Evolutionary conservation across 2,329 filamentous ascomycete species (phyloP).

Genomic region (Didymella pomorum): DNA sequence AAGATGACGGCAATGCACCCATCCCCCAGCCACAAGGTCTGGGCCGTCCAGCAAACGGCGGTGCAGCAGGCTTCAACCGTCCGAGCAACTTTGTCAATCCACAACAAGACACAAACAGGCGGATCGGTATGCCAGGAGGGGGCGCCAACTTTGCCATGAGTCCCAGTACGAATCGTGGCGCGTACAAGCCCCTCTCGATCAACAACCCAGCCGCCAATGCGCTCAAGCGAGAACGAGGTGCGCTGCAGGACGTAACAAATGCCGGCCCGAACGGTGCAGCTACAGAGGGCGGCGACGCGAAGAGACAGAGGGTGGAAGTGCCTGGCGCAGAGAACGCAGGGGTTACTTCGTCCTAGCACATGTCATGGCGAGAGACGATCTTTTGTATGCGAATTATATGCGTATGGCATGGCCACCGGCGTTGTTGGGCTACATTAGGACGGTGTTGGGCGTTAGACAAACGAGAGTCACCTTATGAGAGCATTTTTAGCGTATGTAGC

Average conservation of each 20-base stretch:
- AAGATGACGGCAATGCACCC: slow-evolving; percentile 40
- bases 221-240: slow-evolving; percentile 44
- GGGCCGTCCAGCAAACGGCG: slow-evolving; percentile 22
- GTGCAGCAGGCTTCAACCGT: slow-evolving; percentile 25
- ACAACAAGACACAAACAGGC: slow-evolving; percentile 55
- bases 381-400: not conserved
- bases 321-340: slow-evolving; percentile 34
- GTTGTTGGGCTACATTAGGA: slow-evolving; percentile 9
- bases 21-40: slow-evolving; percentile 24
- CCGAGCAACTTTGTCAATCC: slow-evolving; percentile 58
- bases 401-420: slow-evolving; percentile 3
- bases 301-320: slow-evolving; percentile 52
- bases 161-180: slow-evolving; percentile 54
- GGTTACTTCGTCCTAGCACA: slow-evolving; percentile 9
- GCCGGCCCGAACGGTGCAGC: slow-evolving; percentile 36
- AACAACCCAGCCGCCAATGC: slow-evolving; percentile 30
- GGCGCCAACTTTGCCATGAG: slow-evolving; percentile 47
- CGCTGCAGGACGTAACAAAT: slow-evolving; percentile 58
- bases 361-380: not conserved
- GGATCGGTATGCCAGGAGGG: slow-evolving; percentile 60
- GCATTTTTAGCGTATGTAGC: slow-evolving; percentile 11
- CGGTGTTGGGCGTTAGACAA: slow-evolving; percentile 7
- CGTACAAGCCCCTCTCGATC: slow-evolving; percentile 56
- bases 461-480: slow-evolving; percentile 1
- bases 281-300: slow-evolving; percentile 48